Conservation (phyloP, 2,329 filamentous ascomycete genomes). For the Didymellaceae sp. region DNA sequence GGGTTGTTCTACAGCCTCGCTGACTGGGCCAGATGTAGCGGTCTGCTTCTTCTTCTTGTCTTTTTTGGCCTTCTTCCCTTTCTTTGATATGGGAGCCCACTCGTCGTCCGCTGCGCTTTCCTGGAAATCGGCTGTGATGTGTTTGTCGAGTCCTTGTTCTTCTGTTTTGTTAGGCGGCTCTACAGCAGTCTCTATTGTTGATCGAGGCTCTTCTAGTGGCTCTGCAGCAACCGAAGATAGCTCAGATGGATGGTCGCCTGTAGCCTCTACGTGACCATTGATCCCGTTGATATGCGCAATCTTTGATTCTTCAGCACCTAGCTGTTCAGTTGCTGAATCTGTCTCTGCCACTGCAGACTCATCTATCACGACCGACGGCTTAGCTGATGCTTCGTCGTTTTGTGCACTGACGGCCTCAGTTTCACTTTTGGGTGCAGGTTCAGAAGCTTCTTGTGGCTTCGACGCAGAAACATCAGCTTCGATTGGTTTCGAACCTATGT, state of each 20-base stretch:
- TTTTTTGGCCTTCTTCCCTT: conserved; percentile 14
- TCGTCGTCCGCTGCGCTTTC: conserved; percentile 2
- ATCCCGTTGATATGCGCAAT: neutral
- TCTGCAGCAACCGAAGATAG: neutral
- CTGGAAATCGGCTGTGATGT: neutral
- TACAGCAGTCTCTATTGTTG: neutral
- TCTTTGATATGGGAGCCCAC: conserved; percentile 7
- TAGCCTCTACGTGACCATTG: neutral
- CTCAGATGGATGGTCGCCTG: neutral
- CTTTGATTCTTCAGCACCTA: neutral
- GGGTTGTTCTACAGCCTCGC: neutral
- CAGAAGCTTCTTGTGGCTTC: conserved; percentile 1
- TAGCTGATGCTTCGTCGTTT: neutral
- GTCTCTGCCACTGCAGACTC: conserved; percentile 7
- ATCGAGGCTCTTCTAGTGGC: neutral
- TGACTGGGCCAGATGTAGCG: neutral
- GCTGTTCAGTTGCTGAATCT: neutral
- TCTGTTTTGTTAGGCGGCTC: neutral
- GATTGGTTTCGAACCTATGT: neutral
- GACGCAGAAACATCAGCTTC: neutral
- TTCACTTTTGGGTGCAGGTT: conserved; percentile 5
- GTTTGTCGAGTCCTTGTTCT: neutral
- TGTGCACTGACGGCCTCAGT: conserved; percentile 4
- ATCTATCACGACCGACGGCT: too few relatives aligned
- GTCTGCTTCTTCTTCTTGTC: conserved; percentile 16